Evolutionary conservation across 331 rosid genomes (phyloP), one percentile per base, ranked within the genome.

Genomic region (Pyrus hybrid): DNA sequence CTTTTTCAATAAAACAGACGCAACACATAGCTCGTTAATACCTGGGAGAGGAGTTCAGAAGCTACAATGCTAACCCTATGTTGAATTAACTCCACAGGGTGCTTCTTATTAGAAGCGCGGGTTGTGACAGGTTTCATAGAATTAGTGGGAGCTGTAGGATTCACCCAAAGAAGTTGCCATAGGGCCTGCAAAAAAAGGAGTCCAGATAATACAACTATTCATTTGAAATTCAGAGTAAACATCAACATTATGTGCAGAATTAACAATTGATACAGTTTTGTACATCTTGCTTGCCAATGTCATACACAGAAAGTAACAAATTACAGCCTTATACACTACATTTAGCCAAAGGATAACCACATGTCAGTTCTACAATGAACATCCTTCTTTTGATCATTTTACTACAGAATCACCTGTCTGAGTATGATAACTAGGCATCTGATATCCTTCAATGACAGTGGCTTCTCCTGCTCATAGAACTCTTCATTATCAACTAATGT

Each of bases 21-120:
- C 16, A 28, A 70, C 54, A 41, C 12, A 67, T 30, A 66, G 62
- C 75, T 67, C 30, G 41, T 73, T 71, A 75, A 37, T 84, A 94
- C 99, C 99, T 94, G 99, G 72, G 93, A 94, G 61, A 94, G 89
- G 76, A 94, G 99, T 81, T 90, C 99, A 63, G 97, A 85, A 47
- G 88, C 92, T 22, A 89, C 99, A 70, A 82, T 74, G 86, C 95
- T 84, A 82, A 90, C 97, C 88, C 96, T 84, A 70, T 84, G 89
- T 84, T 92, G 99, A 74, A 92, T 84, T 76, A 85, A 86, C 77
- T 94, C 97, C 71, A 89, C 76, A 56, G 92, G 72, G 56, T 84
- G 85, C 85, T 79, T 89, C 87, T 89, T 37, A 37, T 37, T 78
- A 76, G 83, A 79, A 75, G 81, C 63, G 69, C 70, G 30, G 65